Evolutionary conservation across 1,284 basidiomycete genomes (phyloP), one percentile per base, ranked within the genome.

Genomic region (Golubevia pallescens): DNA sequence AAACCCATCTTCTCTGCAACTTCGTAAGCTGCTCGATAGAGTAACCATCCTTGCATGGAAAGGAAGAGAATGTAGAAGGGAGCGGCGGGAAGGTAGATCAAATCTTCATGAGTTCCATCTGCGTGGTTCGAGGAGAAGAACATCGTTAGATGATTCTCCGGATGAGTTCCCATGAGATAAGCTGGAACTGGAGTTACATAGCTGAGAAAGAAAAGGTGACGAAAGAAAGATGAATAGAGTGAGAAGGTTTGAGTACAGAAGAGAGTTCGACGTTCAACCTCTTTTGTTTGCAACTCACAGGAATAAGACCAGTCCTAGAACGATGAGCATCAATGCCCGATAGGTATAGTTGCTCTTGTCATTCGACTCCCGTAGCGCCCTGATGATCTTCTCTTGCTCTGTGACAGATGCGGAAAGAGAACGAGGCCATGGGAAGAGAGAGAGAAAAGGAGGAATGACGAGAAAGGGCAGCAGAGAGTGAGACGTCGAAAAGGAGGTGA

Each of bases 31-130:
- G 71, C 70, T 6, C 69, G 61, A 61, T 61, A 73, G 56, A 85
- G 67, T 28, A 78, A 48, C 62, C 67, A 68, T 28, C 74, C 75
- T 59, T 76, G 75, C 48, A 65, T 54, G 16, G 62, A 51, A 48
- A 80, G 73, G 65, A 78, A 76, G 69, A 75, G 13, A 14, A 77
- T 20, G 70, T 85, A 85, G 71, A 85, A 76, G 8, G 82, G 82
- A 52, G 76, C 74, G 0, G 79, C 81, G 16, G 82, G 82, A 42
- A 85, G 73, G 54, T 79, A 78, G 54, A 75, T 77, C 13, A 85
- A 63, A 58, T 85, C 80, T 4, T 81, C 78, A 56, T 78, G 72
- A 23, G 78, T 80, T 51, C 74, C 78, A n/a, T 81, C 69, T 48
- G 42, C 42, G 20, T 71, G 67, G 60, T 75, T 63, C 10, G 77